Base-by-base conservation (phyloP, 2,329 filamentous ascomycete genomes). In the Claviceps arundinis region DNA sequence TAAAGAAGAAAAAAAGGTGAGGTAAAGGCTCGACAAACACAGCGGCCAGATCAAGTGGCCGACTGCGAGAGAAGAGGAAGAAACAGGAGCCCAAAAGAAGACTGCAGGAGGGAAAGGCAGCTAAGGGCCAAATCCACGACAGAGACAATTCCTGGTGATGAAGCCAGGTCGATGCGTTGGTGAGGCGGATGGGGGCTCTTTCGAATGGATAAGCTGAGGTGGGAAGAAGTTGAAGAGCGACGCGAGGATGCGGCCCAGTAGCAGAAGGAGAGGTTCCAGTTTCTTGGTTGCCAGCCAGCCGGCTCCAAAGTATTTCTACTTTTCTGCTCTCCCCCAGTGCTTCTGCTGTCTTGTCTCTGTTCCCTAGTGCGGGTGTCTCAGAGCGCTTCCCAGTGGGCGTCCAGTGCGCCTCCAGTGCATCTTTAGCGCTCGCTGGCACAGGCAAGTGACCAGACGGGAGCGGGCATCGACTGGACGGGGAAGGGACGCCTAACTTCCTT, bases 1-100 rank as follows among this genome's bases (percentile, higher is more conserved):
- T 38, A 34, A n/a, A 79, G 90, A 96, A 74, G 69, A 72, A 63
- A 19, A 67, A 64, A 60, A 52, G 62, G 60, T 60, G 60, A 57
- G 59, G 57, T 60, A 59, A 44, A 55, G 46, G 56, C 48, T 50
- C 45, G 46, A 53, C 34, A 41, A 37, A 50, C 38, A 40, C 50
- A 55, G 50, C 41, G 52, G 52, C 52, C 52, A 24, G 30, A 40
- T 51, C 52, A 54, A 40, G 37, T 51, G 52, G 52, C 52, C 65
- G 64, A 68, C 67, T 65, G 65, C 64, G 58, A 56, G 53, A 61
- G 58, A 60, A 61, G 62, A 59, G 64, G 59, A 56, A 56, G 59
- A 61, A 56, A 56, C 37, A 26, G 30, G n/a, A 19, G 24, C 14
- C 60, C 57, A 61, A 57, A 58, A 59, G 60, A 57, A 53, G 60